Percentiles rank a stretch among this genome's conserved stretches.
phyloP scores from a whole-genome alignment of 73 alveolate species.

The Halteria grandinella region DNA sequence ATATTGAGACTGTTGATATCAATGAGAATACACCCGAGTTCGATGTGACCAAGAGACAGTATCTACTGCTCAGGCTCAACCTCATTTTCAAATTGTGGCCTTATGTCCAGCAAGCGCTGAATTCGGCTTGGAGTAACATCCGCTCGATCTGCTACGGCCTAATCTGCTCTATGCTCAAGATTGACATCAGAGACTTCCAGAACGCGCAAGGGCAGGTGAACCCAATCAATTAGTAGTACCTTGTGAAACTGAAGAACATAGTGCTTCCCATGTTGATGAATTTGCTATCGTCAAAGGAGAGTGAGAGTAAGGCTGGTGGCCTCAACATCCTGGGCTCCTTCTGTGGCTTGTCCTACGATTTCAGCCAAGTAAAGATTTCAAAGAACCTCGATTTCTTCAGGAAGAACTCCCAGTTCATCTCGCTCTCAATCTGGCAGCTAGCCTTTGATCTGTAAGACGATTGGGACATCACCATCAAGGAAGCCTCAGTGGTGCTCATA shows the following conservation, averaged over 20 bases:
- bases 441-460: slow-evolving; percentile 75
- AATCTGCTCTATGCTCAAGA: slow-evolving; percentile 73
- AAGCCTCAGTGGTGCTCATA: slow-evolving; percentile 72
- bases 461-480: slow-evolving; percentile 80
- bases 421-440: slow-evolving; percentile 68
- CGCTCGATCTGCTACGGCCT: slow-evolving; percentile 76
- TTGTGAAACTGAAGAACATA: slow-evolving; percentile 18
- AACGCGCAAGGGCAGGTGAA: neutral
- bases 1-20: slow-evolving; percentile 42
- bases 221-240: neutral
- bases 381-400: slow-evolving; percentile 68
- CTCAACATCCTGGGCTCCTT: slow-evolving; percentile 73
- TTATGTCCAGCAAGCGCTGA: slow-evolving; percentile 55
- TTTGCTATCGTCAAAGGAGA: slow-evolving; percentile 68
- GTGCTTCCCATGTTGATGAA: slow-evolving; percentile 64
- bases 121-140: slow-evolving; percentile 77
- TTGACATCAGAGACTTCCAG: slow-evolving; percentile 45
- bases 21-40: slow-evolving; percentile 58
- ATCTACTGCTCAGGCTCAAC: slow-evolving; percentile 58
- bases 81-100: slow-evolving; percentile 77
- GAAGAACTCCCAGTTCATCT: slow-evolving; percentile 58
- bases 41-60: slow-evolving; percentile 56
- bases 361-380: slow-evolving; percentile 57
- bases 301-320: slow-evolving; percentile 79
- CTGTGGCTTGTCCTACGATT: slow-evolving; percentile 75